Conservation (phyloP, 768 basidiomycete genomes). For the Sutorius australiensis region DNA sequence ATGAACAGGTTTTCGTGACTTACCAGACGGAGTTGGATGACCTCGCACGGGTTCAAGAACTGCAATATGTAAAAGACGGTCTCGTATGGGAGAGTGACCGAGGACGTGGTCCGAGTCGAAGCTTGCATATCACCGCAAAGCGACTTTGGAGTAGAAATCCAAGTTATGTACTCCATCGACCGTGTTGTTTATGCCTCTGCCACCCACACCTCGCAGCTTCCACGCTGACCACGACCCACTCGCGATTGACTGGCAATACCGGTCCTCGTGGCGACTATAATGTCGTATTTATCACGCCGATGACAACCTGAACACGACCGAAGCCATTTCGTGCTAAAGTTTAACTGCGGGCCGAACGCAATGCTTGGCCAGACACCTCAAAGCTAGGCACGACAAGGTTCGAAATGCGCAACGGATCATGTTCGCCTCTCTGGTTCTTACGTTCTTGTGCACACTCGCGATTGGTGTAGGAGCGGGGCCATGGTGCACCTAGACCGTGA, state of each 20-base stretch:
- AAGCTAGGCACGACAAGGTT: too few species aligned
- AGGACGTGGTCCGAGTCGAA: background rate
- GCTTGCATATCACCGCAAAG: constrained; percentile 7
- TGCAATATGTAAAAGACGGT: constrained; percentile 14
- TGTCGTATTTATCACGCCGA: background rate
- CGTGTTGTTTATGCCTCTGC: background rate
- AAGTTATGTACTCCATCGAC: background rate
- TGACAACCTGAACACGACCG: background rate
- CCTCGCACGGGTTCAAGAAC: constrained; percentile 13
- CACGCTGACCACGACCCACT: background rate
- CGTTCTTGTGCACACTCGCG: background rate
- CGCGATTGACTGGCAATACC: background rate
- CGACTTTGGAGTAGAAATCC: background rate
- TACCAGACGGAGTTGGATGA: constrained; percentile 18
- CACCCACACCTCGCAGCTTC: background rate
- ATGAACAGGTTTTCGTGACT: background rate
- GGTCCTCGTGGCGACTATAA: background rate
- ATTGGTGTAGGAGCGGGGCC: background rate
- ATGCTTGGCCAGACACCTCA: background rate
- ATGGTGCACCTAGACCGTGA: background rate
- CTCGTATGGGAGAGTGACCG: constrained; percentile 16
- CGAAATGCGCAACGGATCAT: too few species aligned
- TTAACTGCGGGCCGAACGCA: background rate
- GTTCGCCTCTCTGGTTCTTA: too few species aligned
- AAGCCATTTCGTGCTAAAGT: background rate